A percentile compares a stretch with the other conserved stretches of the same genome.
These are phyloP conservation scores for sorghum (Sorghum bicolor) DNA, from an alignment of 176 grass and related monocot species.

Conservation along the genomic window DNA sequence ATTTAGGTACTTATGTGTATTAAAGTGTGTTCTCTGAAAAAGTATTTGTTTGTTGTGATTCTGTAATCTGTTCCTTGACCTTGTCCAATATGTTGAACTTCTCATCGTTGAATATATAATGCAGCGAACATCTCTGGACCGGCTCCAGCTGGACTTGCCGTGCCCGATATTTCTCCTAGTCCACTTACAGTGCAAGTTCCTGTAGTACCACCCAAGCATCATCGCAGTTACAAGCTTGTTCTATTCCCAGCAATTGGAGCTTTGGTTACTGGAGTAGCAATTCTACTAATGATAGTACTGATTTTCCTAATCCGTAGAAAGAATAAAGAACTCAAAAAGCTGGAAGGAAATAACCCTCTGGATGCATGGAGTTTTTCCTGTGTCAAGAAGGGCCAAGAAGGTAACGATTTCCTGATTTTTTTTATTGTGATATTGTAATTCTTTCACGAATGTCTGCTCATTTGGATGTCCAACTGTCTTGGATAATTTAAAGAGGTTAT, in stretches of 20 bases:
- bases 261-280: constrained; percentile 61
- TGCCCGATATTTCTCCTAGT: constrained; percentile 57
- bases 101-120: constrained; percentile 34
- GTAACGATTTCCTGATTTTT: constrained; percentile 38
- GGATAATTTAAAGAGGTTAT: neutral
- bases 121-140: constrained; percentile 61
- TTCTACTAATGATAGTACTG: constrained; percentile 69
- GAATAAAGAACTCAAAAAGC: constrained; percentile 68
- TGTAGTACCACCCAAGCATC: constrained; percentile 53
- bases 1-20: neutral
- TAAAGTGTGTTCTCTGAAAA: constrained; percentile 3
- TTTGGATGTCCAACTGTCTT: constrained; percentile 11
- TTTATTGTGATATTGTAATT: neutral
- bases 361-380: constrained; percentile 43
- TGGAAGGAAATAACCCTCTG: constrained; percentile 37
- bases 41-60: constrained; percentile 10
- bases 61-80: neutral
- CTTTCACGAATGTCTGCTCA: neutral
- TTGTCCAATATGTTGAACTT: constrained; percentile 6
- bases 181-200: constrained; percentile 49
- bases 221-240: constrained; percentile 47
- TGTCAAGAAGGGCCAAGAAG: constrained; percentile 62
- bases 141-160: constrained; percentile 16
- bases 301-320: constrained; percentile 81
- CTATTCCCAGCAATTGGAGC: constrained; percentile 63